Evolutionary conservation across 169 alveolate species (phyloP).

Genomic region (Cryptosporidium sp.): DNA sequence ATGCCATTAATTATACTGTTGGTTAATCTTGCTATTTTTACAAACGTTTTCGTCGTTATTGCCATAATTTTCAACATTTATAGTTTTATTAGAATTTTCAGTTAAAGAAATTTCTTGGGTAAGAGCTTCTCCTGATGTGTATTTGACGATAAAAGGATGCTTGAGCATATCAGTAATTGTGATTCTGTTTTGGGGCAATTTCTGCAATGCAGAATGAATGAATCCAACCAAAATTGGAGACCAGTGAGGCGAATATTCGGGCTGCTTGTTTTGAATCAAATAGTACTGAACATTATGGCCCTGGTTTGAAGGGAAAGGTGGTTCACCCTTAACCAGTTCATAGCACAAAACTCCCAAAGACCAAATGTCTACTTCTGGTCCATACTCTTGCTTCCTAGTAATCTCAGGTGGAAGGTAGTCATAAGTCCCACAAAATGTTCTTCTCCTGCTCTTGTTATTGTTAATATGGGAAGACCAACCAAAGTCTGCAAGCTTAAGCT

Average conservation of each 20-base stretch:
- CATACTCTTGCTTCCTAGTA: conserved; percentile 86
- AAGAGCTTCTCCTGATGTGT: conserved; percentile 19
- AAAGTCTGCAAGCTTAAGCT: conserved; percentile 94
- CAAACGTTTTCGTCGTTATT: conserved; percentile 11
- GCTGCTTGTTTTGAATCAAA: conserved; percentile 67
- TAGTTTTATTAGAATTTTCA: not conserved
- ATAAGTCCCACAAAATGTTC: conserved; percentile 93
- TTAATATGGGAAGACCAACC: conserved; percentile 90
- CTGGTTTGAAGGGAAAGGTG: conserved; percentile 87
- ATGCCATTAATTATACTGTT: not conserved
- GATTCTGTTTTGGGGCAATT: conserved; percentile 68
- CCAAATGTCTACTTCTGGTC: conserved; percentile 92
- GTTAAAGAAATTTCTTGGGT: not conserved
- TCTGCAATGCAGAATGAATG: conserved; percentile 69
- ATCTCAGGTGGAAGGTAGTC: conserved; percentile 95
- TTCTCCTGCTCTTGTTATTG: conserved; percentile 87
- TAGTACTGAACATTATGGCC: conserved; percentile 72
- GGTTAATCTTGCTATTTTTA: not conserved
- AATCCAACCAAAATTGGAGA: conserved; percentile 70
- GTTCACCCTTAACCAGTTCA: conserved; percentile 91
- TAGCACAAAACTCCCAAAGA: conserved; percentile 91
- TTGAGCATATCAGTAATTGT: conserved; percentile 64
- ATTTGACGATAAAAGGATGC: conserved; percentile 64
- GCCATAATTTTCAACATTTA: conserved; percentile 1
- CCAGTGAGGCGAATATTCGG: conserved; percentile 75